A percentile compares a stretch with the other conserved stretches of the same genome.
phyloP scores from a whole-genome alignment of 1,284 basidiomycete genomes.

The Kalmanozyma brasiliensis region DNA sequence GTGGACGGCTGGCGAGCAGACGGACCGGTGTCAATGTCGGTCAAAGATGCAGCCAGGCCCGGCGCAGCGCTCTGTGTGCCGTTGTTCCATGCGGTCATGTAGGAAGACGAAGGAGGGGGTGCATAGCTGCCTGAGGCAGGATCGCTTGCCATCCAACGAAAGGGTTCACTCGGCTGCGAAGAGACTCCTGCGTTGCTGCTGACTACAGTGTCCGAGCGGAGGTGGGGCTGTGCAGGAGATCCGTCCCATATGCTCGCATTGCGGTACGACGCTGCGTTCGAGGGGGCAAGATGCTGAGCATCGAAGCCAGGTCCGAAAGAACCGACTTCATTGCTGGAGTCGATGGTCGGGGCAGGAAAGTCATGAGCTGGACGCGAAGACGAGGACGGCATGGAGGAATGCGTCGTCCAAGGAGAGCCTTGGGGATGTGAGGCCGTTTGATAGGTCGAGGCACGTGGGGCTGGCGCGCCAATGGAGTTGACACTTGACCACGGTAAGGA shows the following conservation, averaged over 20 bases:
- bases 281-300: background rate
- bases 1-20: constrained; percentile 11
- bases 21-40: constrained; percentile 20
- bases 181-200: background rate
- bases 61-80: constrained; percentile 8
- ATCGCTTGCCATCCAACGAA: constrained; percentile 34
- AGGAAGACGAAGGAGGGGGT: constrained; percentile 35
- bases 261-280: constrained; percentile 17
- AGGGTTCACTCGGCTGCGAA: constrained; percentile 5
- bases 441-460: background rate
- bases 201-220: constrained; percentile 5
- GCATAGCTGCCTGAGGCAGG: constrained; percentile 34
- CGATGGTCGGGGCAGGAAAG: constrained; percentile 2
- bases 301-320: constrained; percentile 1
- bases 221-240: constrained; percentile 3
- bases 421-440: constrained; percentile 6
- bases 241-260: constrained; percentile 20
- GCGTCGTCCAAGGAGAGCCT: constrained; percentile 12
- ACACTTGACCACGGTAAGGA: constrained; percentile 18
- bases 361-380: constrained; percentile 9
- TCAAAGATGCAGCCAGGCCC: constrained; percentile 18
- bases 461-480: constrained; percentile 2
- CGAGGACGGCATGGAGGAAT: constrained; percentile 28
- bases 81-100: constrained; percentile 36
- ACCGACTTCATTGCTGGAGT: background rate